Evolutionary conservation across 2,329 filamentous ascomycete species (phyloP), one percentile per base, ranked within the genome.

Genomic region (Purpureocillium takamizusanense): DNA sequence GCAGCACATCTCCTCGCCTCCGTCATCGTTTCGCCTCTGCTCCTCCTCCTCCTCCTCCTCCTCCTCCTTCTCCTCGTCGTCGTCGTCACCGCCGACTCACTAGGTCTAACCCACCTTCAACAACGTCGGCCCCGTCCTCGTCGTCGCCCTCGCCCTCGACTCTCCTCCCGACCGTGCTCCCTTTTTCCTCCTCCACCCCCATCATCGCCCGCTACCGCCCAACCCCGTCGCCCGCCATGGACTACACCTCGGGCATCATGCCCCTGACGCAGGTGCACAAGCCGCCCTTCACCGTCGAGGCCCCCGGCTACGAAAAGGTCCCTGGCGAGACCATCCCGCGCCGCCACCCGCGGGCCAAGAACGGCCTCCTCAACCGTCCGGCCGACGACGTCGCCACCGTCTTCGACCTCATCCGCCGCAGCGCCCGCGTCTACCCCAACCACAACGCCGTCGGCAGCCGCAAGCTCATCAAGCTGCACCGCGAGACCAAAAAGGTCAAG

Each of bases 401-500:
- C 50, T 92, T 79, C 64, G 85, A 94, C 52, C 76, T 94, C 47
- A 69, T 94, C 53, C 74, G 74, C 54, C 74, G 79, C 51, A 80
- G 81, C 50, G 81, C 83, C 32, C 69, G 68, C 39, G 62, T 73
- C 43, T 81, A 77, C 54, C 72, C 74, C 42, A 73, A 78, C 53
- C 72, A 79, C 53, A 71, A 74, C 42, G 80, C 79, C 42, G 69
- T 86, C 44, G 88, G 84, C 49, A 73, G 72, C 52, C 80, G 88
- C 46, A 81, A 76, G 59, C 72, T 94, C 41, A 61, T 95, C 62
- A 72, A 81, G 61, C 78, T 81, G 34, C 87, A 94, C 62, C 76
- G 76, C 52, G 88, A 95, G 70, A 81, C 75, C 50, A 94, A 90
- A 70, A 92, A 87, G 73, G 69, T 95, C 50, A 83, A 88, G 72